Conservation (phyloP, 352 stramenopile genomes). For the Globisporangium ultimum region DNA sequence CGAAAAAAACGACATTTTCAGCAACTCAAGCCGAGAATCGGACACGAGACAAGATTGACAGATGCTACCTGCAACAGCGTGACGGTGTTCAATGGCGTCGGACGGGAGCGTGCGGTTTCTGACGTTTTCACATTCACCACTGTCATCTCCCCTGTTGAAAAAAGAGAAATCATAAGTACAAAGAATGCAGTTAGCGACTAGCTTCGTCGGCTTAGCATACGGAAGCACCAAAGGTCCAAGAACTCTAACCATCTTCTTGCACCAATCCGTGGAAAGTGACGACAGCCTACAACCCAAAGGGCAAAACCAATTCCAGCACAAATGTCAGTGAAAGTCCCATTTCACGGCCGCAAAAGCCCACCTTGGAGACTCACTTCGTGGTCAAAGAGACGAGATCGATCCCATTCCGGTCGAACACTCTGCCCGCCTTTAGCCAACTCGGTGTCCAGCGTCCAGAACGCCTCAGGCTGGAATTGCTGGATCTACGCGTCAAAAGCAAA, state of each 20-base stretch:
- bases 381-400: conserved; percentile 35
- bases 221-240: background rate
- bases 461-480: conserved; percentile 85
- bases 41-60: background rate
- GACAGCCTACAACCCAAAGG: conserved; percentile 8
- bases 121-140: conserved; percentile 28
- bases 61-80: conserved; percentile 39
- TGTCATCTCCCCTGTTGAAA: conserved; percentile 4
- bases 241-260: conserved; percentile 46
- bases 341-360: background rate
- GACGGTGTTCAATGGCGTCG: conserved; percentile 66
- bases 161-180: background rate
- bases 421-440: conserved; percentile 28
- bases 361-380: conserved; percentile 23
- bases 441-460: conserved; percentile 45
- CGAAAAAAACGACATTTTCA: too few species aligned
- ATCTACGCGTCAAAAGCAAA: conserved; percentile 32
- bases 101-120: conserved; percentile 22
- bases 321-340: too few species aligned
- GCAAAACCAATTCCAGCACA: too few species aligned
- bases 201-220: background rate
- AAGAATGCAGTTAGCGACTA: background rate
- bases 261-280: conserved; percentile 27
- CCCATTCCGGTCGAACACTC: conserved; percentile 31
- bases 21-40: background rate